Evolutionary conservation across 306 rosid species (phyloP).

Genomic region (Prunus padus): DNA sequence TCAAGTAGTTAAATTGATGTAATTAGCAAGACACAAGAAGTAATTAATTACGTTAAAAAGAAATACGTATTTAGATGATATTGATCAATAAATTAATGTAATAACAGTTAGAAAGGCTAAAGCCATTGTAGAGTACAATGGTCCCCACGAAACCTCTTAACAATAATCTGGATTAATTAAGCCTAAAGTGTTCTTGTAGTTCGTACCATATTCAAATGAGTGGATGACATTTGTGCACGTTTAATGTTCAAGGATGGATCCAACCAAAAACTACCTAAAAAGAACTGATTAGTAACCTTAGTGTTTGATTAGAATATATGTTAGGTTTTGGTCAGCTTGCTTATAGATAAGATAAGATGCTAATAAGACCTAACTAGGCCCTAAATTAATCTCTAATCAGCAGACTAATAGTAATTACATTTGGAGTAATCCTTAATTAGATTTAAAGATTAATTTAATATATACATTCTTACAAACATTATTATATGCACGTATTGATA

Average conservation of each 20-base stretch:
- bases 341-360: neutral
- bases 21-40: neutral
- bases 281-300: slow-evolving; percentile 21
- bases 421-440: neutral
- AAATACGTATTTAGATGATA: no score
- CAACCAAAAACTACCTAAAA: slow-evolving; percentile 48
- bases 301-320: slow-evolving; percentile 24
- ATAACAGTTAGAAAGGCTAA: neutral
- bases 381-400: neutral
- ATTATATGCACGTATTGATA: neutral
- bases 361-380: neutral
- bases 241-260: slow-evolving; percentile 38
- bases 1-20: neutral
- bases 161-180: neutral
- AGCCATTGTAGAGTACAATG: neutral
- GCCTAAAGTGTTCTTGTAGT: slow-evolving; percentile 22
- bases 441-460: neutral
- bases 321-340: slow-evolving; percentile 19
- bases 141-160: slow-evolving; percentile 20
- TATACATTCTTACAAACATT: neutral
- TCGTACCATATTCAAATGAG: slow-evolving; percentile 31
- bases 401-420: neutral
- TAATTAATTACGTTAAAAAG: neutral
- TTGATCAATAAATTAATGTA: neutral
- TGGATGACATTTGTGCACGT: slow-evolving; percentile 50